Base-by-base conservation (phyloP, 169 alveolate genomes). In the Cryptosporidium andersoni region DNA sequence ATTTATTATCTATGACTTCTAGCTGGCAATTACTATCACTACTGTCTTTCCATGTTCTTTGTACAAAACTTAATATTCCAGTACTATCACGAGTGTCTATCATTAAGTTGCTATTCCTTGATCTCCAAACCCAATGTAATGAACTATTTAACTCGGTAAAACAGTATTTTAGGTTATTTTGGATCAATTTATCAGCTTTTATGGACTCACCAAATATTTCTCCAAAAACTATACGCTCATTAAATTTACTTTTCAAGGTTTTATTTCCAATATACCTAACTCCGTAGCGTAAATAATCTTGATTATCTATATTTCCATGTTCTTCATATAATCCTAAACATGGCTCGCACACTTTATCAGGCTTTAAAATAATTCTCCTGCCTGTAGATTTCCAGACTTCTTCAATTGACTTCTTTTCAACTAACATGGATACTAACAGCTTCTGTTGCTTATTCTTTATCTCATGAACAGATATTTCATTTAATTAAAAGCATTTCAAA, bases 11-110 rank as follows among this genome's bases (percentile, higher is more conserved):
- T 25, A 74, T 74, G 34, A 74, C 68, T 6, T 74, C 85, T 16
- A 74, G 62, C 12, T 74, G 66, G 12, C 85, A 74, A 36, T 74
- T 74, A 16, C 85, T 74, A 43, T 74, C 85, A 58, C 60, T 68
- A 43, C 85, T 74, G 55, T 74, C 85, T 49, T 58, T 74, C 85
- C 85, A 74, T 6, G 85, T 74, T 43, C 60, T 74, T 58, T 74
- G 85, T 3, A 74, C 60, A 58, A 74, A 74, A 45, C 85, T 68
- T 40, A 74, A 68, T 40, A 74, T 74, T 36, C 85, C 85, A 45
- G 85, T 74, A 43, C 43, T 55, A 43, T 74, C 60, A 43, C 85
- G 40, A 25, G 85, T 74, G 45, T 74, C 85, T 40, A 74, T 74
- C 9, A 60, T 68, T 3, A 74, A 43, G 6, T 68, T 68, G 60